phyloP scores from a whole-genome alignment of 116 monocot species.

The Cymodocea nodosa region DNA sequence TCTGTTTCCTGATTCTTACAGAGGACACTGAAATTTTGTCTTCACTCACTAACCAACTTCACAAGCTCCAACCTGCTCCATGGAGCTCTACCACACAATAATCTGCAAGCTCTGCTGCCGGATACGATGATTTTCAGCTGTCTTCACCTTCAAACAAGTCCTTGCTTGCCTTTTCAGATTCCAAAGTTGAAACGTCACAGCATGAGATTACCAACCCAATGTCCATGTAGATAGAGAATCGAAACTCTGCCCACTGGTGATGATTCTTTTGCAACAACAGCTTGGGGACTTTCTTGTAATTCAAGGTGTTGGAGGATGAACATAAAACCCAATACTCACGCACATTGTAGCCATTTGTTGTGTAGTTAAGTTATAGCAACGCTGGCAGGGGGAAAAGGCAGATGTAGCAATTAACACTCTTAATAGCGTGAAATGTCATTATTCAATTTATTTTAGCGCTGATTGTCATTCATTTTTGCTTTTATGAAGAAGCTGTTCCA shows the following conservation, averaged over 20 bases:
- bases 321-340: not conserved
- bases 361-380: not conserved
- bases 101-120: not conserved
- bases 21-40: slow-evolving; percentile 3
- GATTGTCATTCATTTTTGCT: no score
- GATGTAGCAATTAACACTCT: no score
- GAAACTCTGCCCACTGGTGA: no score
- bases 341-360: not conserved
- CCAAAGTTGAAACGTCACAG: no score
- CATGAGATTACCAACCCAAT: no score
- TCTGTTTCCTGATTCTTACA: slow-evolving; percentile 5
- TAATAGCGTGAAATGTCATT: no score
- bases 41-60: not conserved
- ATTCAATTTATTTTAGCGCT: no score
- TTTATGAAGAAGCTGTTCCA: no score
- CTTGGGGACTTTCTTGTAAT: no score
- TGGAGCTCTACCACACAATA: slow-evolving; percentile 1
- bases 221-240: no score
- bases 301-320: not conserved
- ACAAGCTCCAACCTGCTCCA: not conserved
- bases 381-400: no score
- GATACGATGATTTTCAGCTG: not conserved
- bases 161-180: not conserved
- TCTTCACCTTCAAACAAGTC: not conserved
- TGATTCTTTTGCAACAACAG: no score